Percentiles rank a stretch among this genome's conserved stretches.
Evolutionary conservation across 2,329 filamentous ascomycete genomes (phyloP).

Genomic region (Trichothecium sympodiale): DNA sequence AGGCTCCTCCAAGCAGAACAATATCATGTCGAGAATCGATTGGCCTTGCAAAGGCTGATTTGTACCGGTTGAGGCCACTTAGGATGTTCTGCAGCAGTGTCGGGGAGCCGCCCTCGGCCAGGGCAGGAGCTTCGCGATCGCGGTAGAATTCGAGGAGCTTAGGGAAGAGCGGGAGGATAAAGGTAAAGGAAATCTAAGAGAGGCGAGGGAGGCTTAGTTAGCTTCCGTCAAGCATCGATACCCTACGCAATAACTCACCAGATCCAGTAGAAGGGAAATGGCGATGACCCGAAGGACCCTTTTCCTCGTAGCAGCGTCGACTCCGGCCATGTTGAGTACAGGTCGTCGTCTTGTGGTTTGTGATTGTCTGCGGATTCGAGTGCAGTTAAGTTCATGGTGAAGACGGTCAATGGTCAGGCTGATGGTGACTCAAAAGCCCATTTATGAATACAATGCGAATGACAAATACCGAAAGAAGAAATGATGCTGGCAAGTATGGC

Average conservation of each 20-base stretch:
- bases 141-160: slow-evolving; percentile 95
- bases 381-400: no score
- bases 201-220: slow-evolving; percentile 3
- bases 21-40: slow-evolving; percentile 98
- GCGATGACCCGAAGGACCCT: slow-evolving; percentile 80
- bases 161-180: slow-evolving; percentile 92
- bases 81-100: slow-evolving; percentile 74
- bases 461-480: no score
- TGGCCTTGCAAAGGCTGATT: slow-evolving; percentile 79
- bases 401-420: no score
- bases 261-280: slow-evolving; percentile 75
- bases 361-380: no score
- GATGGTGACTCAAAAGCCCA: no score
- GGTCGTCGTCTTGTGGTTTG: no score
- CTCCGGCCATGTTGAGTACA: slow-evolving; percentile 29
- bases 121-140: slow-evolving; percentile 57
- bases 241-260: slow-evolving; percentile 45
- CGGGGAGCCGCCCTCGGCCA: slow-evolving; percentile 31
- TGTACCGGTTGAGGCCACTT: slow-evolving; percentile 82
- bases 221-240: no score
- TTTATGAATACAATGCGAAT: no score
- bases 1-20: slow-evolving; percentile 81
- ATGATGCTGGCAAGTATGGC: no score
- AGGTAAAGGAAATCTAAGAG: slow-evolving; percentile 85
- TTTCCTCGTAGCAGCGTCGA: slow-evolving; percentile 53